Evolutionary conservation across 2,329 filamentous ascomycete species (phyloP), one percentile per base, ranked within the genome.

Genomic region (Macrophomina tecta): DNA sequence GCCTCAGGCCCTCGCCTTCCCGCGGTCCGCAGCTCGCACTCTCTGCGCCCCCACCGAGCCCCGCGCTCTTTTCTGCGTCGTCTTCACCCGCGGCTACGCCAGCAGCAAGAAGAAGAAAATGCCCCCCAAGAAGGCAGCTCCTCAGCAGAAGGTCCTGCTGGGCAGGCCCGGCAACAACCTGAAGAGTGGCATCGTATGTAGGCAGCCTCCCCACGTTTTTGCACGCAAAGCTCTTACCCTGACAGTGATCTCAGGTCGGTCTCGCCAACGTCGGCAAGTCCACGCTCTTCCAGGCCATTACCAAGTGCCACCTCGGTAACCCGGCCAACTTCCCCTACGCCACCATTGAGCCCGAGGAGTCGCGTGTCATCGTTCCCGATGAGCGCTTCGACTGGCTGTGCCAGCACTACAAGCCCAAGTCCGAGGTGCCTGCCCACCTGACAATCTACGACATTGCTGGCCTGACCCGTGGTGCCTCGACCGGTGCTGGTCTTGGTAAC

Each of bases 191-290:
- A 99, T 99, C 83, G 87, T 90, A 87, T 89, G 95, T 96, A 86
- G 82, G 88, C 80, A 79, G 74, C 79, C 78, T 73, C 69, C 11
- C 71, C 65, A 49, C 72, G 68, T 68, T 71, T 69, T 71, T 42
- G 66, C 68, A 73, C 42, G 66, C 68, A 73, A 72, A 71, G 73
- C 77, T 74, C 73, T 78, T 69, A 74, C 74, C 74, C 81, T 82
- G 78, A 82, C 78, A 79, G 74, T 78, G 72, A 73, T 74, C 75
- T 69, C 80, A 97, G 93, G 93, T 99, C 82, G 95, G 95, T 83
- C 90, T 99, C 77, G 95, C 95, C 82, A 99, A 99, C 82, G 96
- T 99, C 75, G 95, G 95, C 82, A 99, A 99, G 86, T 99, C 95
- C 72, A 99, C 96, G 40, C 89, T 99, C 76, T 99, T 99, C 89